Evolutionary conservation across 108 stramenopile species (phyloP).

Genomic region (Skeletonema grethae): DNA sequence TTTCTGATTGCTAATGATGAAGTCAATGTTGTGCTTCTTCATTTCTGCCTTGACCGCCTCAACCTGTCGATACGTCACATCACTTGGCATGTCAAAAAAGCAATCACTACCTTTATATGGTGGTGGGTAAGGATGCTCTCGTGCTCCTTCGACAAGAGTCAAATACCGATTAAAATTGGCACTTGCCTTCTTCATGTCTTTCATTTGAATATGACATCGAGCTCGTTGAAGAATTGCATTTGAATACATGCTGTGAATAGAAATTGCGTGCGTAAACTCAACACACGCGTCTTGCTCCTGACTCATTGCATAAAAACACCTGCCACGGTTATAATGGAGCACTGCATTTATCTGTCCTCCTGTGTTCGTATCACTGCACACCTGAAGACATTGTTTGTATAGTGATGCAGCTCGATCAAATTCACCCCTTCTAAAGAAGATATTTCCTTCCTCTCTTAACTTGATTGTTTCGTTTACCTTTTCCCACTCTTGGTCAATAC

Average conservation of each 20-base stretch:
- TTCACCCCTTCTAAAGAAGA: constrained; percentile 38
- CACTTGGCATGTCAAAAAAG: constrained; percentile 73
- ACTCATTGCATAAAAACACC: constrained; percentile 43
- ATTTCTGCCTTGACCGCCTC: constrained; percentile 59
- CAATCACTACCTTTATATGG: constrained; percentile 44
- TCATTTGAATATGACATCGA: constrained; percentile 39
- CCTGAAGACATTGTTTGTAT: constrained; percentile 38
- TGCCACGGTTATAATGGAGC: constrained; percentile 52
- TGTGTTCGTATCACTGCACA: constrained; percentile 9
- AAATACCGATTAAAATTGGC: constrained; percentile 38
- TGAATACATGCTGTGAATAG: constrained; percentile 47
- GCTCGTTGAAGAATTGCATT: constrained; percentile 48
- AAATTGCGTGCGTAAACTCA: constrained; percentile 47
- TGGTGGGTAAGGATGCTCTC: constrained; percentile 24
- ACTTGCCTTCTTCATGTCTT: constrained; percentile 19
- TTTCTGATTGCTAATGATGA: constrained; percentile 19
- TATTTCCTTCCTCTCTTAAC: constrained; percentile 47
- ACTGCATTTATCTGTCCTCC: constrained; percentile 52
- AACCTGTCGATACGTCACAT: constrained; percentile 52
- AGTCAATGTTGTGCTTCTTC: constrained; percentile 36
- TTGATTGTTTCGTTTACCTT: constrained; percentile 32
- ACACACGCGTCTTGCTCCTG: constrained; percentile 40
- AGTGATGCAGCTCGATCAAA: constrained; percentile 36
- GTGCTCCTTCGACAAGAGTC: constrained; percentile 26
- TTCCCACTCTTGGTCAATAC: constrained; percentile 11